These are phyloP conservation scores for Barnettozyma wickerhamii DNA, from an alignment of 805 yeast genomes.

Conservation along the genomic window DNA sequence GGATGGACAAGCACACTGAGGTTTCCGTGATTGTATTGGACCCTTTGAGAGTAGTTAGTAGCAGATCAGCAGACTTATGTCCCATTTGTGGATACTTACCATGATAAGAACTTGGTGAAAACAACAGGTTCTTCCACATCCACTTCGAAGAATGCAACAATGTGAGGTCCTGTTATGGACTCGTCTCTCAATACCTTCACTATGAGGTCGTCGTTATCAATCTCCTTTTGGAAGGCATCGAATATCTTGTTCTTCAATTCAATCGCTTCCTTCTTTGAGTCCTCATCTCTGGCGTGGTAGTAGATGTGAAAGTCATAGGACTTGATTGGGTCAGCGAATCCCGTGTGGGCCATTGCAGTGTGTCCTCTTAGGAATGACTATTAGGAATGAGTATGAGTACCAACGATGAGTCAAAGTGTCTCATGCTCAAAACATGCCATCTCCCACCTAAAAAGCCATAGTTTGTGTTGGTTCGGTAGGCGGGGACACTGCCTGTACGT, in stretches of 20 bases:
- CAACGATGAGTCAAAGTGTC: too few species aligned
- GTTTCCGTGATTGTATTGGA: constrained; percentile 44
- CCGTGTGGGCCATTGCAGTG: background rate
- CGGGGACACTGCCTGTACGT: background rate
- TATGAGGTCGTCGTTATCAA: constrained; percentile 24
- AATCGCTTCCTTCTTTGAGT: constrained; percentile 32
- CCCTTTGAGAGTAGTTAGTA: constrained; percentile 14
- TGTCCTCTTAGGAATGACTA: too few species aligned
- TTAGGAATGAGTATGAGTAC: too few species aligned
- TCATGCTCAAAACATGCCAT: too few species aligned
- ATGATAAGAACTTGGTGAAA: constrained; percentile 39
- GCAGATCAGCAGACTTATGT: too few species aligned
- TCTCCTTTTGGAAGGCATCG: constrained; percentile 34
- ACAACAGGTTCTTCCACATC: constrained; percentile 41
- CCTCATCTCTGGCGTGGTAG: constrained; percentile 33
- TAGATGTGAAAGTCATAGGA: constrained; percentile 52
- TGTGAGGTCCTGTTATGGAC: constrained; percentile 36
- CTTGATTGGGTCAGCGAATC: constrained; percentile 15
- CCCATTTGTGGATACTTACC: constrained; percentile 14
- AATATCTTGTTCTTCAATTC: constrained; percentile 37
- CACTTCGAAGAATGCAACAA: constrained; percentile 48
- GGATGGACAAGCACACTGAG: constrained; percentile 53
- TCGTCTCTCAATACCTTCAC: constrained; percentile 12
- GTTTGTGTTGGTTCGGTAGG: background rate
- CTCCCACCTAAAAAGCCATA: constrained; percentile 1